phyloP scores from a whole-genome alignment of 352 stramenopile genomes.

The Phytophthora tentaculata region DNA sequence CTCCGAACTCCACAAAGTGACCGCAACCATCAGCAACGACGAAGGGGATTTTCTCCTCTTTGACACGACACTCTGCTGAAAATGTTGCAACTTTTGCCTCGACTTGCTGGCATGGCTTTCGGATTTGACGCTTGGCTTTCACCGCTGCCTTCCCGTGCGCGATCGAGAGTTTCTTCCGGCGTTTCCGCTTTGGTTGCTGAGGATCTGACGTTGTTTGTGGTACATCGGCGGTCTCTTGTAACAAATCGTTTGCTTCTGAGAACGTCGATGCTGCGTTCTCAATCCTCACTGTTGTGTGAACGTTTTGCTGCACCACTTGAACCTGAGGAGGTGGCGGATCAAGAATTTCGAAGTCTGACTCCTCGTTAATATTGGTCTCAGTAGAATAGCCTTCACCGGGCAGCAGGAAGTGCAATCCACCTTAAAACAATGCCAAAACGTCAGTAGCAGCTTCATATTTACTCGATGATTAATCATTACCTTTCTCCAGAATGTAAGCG shows the following conservation, averaged over 20 bases:
- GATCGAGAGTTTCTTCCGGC: slow-evolving; percentile 24
- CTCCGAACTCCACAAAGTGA: slow-evolving; percentile 17
- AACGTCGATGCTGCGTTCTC: not conserved
- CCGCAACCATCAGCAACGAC: slow-evolving; percentile 20
- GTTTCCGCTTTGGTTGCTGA: slow-evolving; percentile 20
- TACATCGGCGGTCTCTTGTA: not conserved
- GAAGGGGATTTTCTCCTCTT: slow-evolving; percentile 21
- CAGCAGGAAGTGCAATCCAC: slow-evolving; percentile 25
- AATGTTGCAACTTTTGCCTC: not conserved
- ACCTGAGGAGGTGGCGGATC: not conserved
- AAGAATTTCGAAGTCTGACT: slow-evolving; percentile 13
- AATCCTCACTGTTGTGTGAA: too few species aligned
- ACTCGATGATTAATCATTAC: not conserved
- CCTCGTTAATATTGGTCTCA: slow-evolving; percentile 10
- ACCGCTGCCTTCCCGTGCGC: not conserved
- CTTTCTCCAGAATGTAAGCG: slow-evolving; percentile 25
- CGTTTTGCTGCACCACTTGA: not conserved
- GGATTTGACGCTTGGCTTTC: slow-evolving; percentile 3
- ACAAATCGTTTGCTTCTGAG: not conserved
- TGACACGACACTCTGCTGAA: not conserved
- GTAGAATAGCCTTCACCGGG: slow-evolving; percentile 15
- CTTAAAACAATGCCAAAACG: not conserved
- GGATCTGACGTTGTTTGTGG: not conserved
- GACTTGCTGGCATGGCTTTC: slow-evolving; percentile 8
- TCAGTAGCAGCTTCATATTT: not conserved